Evolutionary conservation across 2,329 filamentous ascomycete species (phyloP).

Genomic region (Claviceps cyperi): DNA sequence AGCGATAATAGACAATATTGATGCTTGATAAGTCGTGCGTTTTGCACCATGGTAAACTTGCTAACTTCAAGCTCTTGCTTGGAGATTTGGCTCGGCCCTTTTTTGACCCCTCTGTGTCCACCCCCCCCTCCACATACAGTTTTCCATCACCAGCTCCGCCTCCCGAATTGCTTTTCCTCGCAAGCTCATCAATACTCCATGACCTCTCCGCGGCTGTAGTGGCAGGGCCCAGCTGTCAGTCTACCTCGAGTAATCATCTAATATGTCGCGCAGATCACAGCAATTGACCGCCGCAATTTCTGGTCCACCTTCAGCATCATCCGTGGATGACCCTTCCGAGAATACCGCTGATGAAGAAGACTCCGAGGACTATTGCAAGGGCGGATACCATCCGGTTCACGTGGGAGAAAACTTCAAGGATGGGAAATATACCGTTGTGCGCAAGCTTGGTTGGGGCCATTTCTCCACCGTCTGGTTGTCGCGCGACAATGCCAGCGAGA

Average conservation of each 20-base stretch:
- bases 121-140: background rate
- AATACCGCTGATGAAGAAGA: conserved; percentile 97
- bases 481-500: conserved; percentile 72
- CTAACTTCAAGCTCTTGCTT: no score
- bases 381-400: conserved; percentile 88
- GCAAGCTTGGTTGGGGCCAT: conserved; percentile 95
- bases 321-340: conserved; percentile 71
- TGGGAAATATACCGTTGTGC: conserved; percentile 87
- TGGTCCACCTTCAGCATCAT: conserved; percentile 65
- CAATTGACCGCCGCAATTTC: conserved; percentile 44
- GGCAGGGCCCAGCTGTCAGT: conserved; percentile 8
- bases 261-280: conserved; percentile 29
- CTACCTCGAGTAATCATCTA: conserved; percentile 3
- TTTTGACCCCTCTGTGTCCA: background rate
- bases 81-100: background rate
- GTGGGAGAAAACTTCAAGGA: conserved; percentile 97
- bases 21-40: no score
- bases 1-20: no score
- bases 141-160: conserved; percentile 4
- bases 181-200: conserved; percentile 1
- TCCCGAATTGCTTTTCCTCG: background rate
- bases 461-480: conserved; percentile 93
- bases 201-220: background rate
- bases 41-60: background rate
- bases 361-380: conserved; percentile 98